Conservation (phyloP, 768 basidiomycete genomes). For the Boletellus ananiceps region DNA sequence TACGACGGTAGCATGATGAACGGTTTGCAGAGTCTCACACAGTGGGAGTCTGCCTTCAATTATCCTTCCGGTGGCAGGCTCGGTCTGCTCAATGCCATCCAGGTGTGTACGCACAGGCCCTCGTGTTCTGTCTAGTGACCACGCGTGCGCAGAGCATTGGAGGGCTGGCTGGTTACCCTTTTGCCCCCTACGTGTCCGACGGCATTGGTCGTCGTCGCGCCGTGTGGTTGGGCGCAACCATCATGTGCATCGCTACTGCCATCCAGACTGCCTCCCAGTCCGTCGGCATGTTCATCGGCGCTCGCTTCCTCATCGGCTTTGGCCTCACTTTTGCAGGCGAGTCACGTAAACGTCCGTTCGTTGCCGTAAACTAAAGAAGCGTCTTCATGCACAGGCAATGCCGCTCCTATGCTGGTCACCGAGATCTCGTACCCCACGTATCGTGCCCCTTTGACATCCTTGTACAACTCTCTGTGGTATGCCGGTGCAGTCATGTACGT, state of each 20-base stretch:
- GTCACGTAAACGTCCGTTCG: constrained; percentile 7
- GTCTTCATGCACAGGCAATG: constrained; percentile 41
- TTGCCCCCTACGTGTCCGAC: constrained; percentile 70
- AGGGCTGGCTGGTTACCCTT: constrained; percentile 59
- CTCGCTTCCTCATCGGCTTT: constrained; percentile 75
- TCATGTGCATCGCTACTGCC: constrained; percentile 66
- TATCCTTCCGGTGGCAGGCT: constrained; percentile 54
- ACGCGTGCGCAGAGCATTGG: constrained; percentile 56
- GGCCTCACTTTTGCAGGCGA: constrained; percentile 66
- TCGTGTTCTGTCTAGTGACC: not conserved
- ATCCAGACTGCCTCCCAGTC: constrained; percentile 69
- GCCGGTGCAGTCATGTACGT: constrained; percentile 72
- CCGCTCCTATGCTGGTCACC: constrained; percentile 80
- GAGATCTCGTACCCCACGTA: constrained; percentile 84
- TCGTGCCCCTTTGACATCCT: constrained; percentile 71
- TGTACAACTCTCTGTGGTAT: constrained; percentile 86
- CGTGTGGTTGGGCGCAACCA: constrained; percentile 63
- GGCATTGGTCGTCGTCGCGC: constrained; percentile 62
- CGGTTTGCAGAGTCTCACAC: constrained; percentile 61
- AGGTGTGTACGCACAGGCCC: constrained; percentile 37
- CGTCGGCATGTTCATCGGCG: constrained; percentile 76
- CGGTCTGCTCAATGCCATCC: constrained; percentile 71
- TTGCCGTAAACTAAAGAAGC: not conserved
- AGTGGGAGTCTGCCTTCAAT: constrained; percentile 61
- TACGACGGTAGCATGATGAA: constrained; percentile 82